Evolutionary conservation across 306 rosid genomes (phyloP), one percentile per base, ranked within the genome.

Genomic region (Pyrus bretschneideri): DNA sequence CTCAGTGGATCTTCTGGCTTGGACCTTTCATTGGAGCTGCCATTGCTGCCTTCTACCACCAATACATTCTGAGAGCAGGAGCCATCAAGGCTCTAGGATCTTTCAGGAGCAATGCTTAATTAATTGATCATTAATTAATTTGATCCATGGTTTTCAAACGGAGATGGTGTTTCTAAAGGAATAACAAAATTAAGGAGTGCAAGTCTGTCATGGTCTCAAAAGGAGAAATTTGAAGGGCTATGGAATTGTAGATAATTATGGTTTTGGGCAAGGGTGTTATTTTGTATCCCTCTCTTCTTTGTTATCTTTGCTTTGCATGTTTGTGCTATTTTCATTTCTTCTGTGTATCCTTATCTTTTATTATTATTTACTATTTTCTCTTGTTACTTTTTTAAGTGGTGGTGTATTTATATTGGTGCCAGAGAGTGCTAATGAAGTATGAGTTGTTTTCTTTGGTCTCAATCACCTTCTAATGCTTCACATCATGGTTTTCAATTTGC

Each of bases 1-100:
- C 63, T 5, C 89, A 94, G 98, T 94, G 98, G 98, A 87, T 93
- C 29, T 93, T 91, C 88, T 93, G 98, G 98, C 88, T 93, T 80
- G 98, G 98, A 38, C 98, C 98, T 4, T 83, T 91, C 44, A 10
- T 91, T 51, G 98, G 98, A 76, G 98, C 98, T 70, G 89, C 88
- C 4, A 86, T 58, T 40, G 97, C 98, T 82, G 96, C 98, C 68
- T 57, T 94, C 70, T 94, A 94, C 87, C 93, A 94, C 83, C 93
- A 94, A 57, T 84, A 33, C 71, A 81, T 94, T 68, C 94, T 94
- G 0, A 90, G 98, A 80, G 98, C 93, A 30, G 85, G 81, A 30
- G 98, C 97, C n/a, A 87, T 91, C 5, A 94, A 90, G 61, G 98
- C 98, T 72, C 91, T 94, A 21, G 97, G 96, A 59, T 94, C 98